Evolutionary conservation across 1,284 basidiomycete species (phyloP).

Genomic region (Ganoderma boninense): DNA sequence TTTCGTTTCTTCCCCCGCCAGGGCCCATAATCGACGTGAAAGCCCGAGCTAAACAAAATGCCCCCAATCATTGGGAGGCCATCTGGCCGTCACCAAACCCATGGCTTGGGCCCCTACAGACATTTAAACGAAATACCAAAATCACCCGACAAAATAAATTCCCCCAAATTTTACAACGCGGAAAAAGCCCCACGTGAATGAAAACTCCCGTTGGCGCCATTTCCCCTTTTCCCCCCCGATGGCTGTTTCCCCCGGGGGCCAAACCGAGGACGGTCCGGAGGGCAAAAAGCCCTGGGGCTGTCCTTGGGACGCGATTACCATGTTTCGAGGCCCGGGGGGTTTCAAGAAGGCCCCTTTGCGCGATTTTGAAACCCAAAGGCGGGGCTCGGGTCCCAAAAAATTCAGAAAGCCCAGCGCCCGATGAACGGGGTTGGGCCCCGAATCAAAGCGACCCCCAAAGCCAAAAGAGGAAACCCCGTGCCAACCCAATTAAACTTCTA

Average conservation of each 20-base stretch:
- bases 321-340: slow-evolving; percentile 75
- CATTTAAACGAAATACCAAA: slow-evolving; percentile 95
- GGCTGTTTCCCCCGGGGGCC: slow-evolving; percentile 77
- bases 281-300: slow-evolving; percentile 82
- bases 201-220: slow-evolving; percentile 90
- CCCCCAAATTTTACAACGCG: slow-evolving; percentile 93
- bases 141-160: slow-evolving; percentile 95
- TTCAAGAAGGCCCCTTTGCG: slow-evolving; percentile 76
- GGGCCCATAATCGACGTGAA: slow-evolving; percentile 81
- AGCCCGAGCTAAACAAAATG: slow-evolving; percentile 91
- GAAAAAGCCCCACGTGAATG: slow-evolving; percentile 95
- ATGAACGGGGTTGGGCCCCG: slow-evolving; percentile 36
- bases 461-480: slow-evolving; percentile 33
- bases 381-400: slow-evolving; percentile 27
- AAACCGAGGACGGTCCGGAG: slow-evolving; percentile 68
- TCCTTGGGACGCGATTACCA: slow-evolving; percentile 75
- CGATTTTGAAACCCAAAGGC: slow-evolving; percentile 61
- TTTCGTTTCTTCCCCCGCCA: slow-evolving; percentile 80
- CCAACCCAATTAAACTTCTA: slow-evolving; percentile 52
- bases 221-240: slow-evolving; percentile 89
- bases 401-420: slow-evolving; percentile 31
- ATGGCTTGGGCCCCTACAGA: slow-evolving; percentile 91
- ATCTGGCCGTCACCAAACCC: slow-evolving; percentile 86
- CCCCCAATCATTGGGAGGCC: slow-evolving; percentile 94
- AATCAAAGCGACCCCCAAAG: slow-evolving; percentile 50